Percentiles rank a stretch among this genome's conserved stretches.
Evolutionary conservation across 2,329 filamentous ascomycete genomes (phyloP).

Genomic region (Fusarium staphyleae): DNA sequence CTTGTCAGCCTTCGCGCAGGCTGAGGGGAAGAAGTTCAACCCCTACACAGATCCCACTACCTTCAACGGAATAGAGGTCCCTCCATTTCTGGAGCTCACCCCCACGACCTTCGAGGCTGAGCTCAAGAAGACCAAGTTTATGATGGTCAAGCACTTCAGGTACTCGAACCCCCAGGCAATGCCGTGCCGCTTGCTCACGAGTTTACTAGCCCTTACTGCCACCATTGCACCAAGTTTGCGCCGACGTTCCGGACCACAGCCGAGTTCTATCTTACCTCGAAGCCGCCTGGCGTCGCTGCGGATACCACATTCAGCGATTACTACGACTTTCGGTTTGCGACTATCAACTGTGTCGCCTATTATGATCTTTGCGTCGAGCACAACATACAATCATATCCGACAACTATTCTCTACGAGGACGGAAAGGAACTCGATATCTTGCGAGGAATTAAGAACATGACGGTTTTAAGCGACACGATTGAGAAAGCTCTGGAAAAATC

Average conservation of each 20-base stretch:
- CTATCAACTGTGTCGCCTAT: conserved; percentile 84
- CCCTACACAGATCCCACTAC: conserved; percentile 54
- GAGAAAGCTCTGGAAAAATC: conserved; percentile 80
- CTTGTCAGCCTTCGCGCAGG: conserved; percentile 45
- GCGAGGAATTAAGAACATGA: conserved; percentile 72
- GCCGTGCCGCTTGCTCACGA: conserved; percentile 25
- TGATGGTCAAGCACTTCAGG: conserved; percentile 73
- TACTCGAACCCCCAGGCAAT: conserved; percentile 44
- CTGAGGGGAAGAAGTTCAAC: conserved; percentile 45
- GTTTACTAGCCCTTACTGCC: conserved; percentile 61
- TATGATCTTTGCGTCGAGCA: conserved; percentile 78
- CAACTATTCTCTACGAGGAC: conserved; percentile 80
- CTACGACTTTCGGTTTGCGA: conserved; percentile 89
- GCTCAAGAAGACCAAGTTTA: conserved; percentile 59
- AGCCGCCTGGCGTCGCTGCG: conserved; percentile 67
- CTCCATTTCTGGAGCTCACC: conserved; percentile 68
- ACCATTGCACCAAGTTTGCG: conserved; percentile 80
- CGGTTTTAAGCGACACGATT: conserved; percentile 70
- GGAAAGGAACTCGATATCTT: conserved; percentile 71
- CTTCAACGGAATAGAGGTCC: conserved; percentile 73
- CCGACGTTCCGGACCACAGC: conserved; percentile 91
- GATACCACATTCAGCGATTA: conserved; percentile 73
- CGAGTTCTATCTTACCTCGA: conserved; percentile 92
- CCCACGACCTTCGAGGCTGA: conserved; percentile 64
- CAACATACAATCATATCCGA: conserved; percentile 74